Evolutionary conservation across 2,329 filamentous ascomycete species (phyloP), one percentile per base, ranked within the genome.

Genomic region (Aphanoascus verrucosus): DNA sequence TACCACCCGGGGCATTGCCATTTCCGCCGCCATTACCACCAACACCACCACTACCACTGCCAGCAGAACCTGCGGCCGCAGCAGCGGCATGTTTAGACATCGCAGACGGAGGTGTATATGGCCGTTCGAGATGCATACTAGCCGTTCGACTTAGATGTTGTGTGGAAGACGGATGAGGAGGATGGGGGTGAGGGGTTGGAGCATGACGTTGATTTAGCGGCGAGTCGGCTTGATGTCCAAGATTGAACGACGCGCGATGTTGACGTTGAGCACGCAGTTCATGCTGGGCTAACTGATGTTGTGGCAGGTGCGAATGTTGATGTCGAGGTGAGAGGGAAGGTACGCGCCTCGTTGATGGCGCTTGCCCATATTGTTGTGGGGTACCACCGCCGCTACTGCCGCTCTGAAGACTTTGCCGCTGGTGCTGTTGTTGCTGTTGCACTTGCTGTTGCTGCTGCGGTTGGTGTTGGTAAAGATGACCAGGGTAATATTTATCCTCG

Each of bases 21-120:
- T 28, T 28, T 28, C 23, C 23, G 7, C 7, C 7, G 23, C 23
- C 23, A 7, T 28, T 28, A 7, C 23, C 23, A 7, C 23, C 23
- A 28, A 3, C 23, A 28, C 7, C 7, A 7, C 23, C 23, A 7
- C 23, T 7, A 28, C 23, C 23, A 28, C 7, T 28, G 23, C 23
- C 23, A 4, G 3, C 23, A 41, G 19, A 19, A 19, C 45, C 8
- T 23, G 54, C 38, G 23, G 23, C 61, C 14, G 34, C 19, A 49
- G 11, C 15, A 19, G 35, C 32, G 8, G n/a, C 34, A 46, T 60
- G 62, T 12, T 64, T 64, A 42, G 66, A 62, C 44, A 70, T 42
- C 15, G 61, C 59, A 5, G 67, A 58, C 0, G 69, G 69, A n/a
- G 70, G 70, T 2, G 69, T 71, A 52, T 67, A 72, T 7, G 70